phyloP scores from a whole-genome alignment of 495 filamentous ascomycete species.

The Cairneyella variabilis region DNA sequence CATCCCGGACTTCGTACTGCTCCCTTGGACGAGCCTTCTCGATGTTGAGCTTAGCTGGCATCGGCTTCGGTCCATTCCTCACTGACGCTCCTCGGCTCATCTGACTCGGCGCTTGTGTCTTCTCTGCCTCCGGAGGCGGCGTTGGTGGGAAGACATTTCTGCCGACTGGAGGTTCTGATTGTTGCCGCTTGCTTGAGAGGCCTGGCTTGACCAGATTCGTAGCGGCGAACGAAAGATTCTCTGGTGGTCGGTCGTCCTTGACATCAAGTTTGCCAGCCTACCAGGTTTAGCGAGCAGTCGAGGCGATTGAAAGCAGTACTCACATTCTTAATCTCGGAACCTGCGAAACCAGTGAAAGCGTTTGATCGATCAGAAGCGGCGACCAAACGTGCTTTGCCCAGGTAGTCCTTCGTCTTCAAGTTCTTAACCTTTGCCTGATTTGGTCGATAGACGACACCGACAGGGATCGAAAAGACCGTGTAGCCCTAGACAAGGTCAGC shows the following conservation, averaged over 20 bases:
- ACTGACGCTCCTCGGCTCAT: constrained; percentile 50
- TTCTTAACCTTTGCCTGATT: constrained; percentile 99
- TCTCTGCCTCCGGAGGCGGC: constrained; percentile 83
- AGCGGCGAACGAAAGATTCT: constrained; percentile 84
- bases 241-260: constrained; percentile 69
- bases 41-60: constrained; percentile 51
- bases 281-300: neutral
- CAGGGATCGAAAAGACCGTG: constrained; percentile 97
- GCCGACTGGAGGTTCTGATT: constrained; percentile 78
- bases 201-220: constrained; percentile 86
- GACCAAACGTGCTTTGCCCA: constrained; percentile 91
- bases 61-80: constrained; percentile 49
- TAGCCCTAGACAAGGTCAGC: constrained; percentile 63
- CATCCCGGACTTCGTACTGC: constrained; percentile 41
- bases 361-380: constrained; percentile 80
- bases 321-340: constrained; percentile 67
- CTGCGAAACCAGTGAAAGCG: constrained; percentile 72
- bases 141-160: constrained; percentile 94
- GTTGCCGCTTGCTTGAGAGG: constrained; percentile 72
- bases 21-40: constrained; percentile 41
- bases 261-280: constrained; percentile 27
- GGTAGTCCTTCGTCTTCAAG: constrained; percentile 92
- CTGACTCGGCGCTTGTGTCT: constrained; percentile 26
- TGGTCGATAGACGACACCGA: constrained; percentile 90
- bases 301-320: too few species aligned